Percentiles rank a stretch among this genome's conserved stretches.
These are phyloP conservation scores for Pseudogymnoascus sp. DNA, from an alignment of 2,329 filamentous ascomycete genomes.

Conservation along the genomic window DNA sequence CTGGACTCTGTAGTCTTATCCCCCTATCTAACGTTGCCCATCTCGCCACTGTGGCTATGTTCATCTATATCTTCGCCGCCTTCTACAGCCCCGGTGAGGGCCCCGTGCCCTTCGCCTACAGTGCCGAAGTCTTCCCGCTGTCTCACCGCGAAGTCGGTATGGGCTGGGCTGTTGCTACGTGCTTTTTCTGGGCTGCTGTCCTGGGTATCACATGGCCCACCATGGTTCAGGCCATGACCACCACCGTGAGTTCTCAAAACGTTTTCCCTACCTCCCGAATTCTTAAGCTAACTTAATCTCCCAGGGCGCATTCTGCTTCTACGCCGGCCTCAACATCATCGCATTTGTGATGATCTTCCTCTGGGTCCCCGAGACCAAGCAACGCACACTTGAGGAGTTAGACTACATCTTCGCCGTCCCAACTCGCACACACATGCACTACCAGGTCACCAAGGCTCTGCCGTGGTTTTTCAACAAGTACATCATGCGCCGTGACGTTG, in stretches of 20 bases:
- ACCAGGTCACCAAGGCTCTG: slow-evolving; percentile 41
- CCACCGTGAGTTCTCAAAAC: slow-evolving; percentile 12
- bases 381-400: slow-evolving; percentile 23
- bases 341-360: slow-evolving; percentile 49
- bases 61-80: slow-evolving; percentile 52
- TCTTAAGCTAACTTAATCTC: background rate
- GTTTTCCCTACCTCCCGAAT: background rate
- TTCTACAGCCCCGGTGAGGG: slow-evolving; percentile 61
- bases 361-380: slow-evolving; percentile 49
- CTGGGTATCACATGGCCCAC: slow-evolving; percentile 42
- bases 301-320: slow-evolving; percentile 42
- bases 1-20: slow-evolving; percentile 49
- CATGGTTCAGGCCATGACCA: slow-evolving; percentile 35
- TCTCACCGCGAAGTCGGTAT: slow-evolving; percentile 66
- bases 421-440: slow-evolving; percentile 21
- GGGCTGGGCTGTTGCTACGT: slow-evolving; percentile 61
- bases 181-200: slow-evolving; percentile 50
- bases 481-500: slow-evolving; percentile 32
- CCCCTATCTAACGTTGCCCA: slow-evolving; percentile 31
- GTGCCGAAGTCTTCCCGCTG: slow-evolving; percentile 62
- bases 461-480: slow-evolving; percentile 42
- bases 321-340: slow-evolving; percentile 45
- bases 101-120: slow-evolving; percentile 61
- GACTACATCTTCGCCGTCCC: slow-evolving; percentile 38
- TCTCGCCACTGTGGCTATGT: slow-evolving; percentile 47